These are phyloP conservation scores for Comarum palustre DNA, from an alignment of 306 rosid genomes.

Conservation along the genomic window DNA sequence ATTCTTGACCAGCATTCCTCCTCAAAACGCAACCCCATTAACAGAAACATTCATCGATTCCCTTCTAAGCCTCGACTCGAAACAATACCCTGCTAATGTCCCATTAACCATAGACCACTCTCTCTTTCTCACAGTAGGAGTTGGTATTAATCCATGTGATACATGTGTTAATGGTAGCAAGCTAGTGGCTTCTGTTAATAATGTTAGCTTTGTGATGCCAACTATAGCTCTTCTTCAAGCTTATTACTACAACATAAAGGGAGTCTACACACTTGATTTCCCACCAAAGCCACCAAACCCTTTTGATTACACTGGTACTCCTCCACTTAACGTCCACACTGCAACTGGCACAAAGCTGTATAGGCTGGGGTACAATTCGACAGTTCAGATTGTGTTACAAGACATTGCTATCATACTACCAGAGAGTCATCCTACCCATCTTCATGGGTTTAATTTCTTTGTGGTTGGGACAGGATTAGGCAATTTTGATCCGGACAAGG, in stretches of 20 bases:
- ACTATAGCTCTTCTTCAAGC: constrained; percentile 63
- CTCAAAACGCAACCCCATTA: constrained; percentile 54
- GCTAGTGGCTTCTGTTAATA: constrained; percentile 54
- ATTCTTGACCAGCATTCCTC: constrained; percentile 44
- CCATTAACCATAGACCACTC: constrained; percentile 49
- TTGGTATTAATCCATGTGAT: constrained; percentile 54
- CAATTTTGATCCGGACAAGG: constrained; percentile 56
- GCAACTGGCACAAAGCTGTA: constrained; percentile 54
- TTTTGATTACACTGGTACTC: constrained; percentile 57
- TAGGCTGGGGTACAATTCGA: constrained; percentile 48
- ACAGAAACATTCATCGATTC: constrained; percentile 40
- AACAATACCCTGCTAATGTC: constrained; percentile 55
- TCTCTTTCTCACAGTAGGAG: constrained; percentile 49
- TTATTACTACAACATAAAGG: constrained; percentile 48
- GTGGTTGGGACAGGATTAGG: constrained; percentile 64
- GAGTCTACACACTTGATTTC: constrained; percentile 62
- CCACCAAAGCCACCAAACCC: constrained; percentile 50
- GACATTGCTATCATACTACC: constrained; percentile 60
- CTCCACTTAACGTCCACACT: constrained; percentile 50
- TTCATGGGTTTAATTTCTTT: constrained; percentile 68
- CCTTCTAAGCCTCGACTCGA: constrained; percentile 62
- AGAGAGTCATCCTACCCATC: constrained; percentile 68
- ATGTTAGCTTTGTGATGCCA: constrained; percentile 54
- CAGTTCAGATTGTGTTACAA: constrained; percentile 55
- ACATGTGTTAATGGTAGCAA: constrained; percentile 38